phyloP scores from a whole-genome alignment of 306 rosid species.

The Senna tora region DNA sequence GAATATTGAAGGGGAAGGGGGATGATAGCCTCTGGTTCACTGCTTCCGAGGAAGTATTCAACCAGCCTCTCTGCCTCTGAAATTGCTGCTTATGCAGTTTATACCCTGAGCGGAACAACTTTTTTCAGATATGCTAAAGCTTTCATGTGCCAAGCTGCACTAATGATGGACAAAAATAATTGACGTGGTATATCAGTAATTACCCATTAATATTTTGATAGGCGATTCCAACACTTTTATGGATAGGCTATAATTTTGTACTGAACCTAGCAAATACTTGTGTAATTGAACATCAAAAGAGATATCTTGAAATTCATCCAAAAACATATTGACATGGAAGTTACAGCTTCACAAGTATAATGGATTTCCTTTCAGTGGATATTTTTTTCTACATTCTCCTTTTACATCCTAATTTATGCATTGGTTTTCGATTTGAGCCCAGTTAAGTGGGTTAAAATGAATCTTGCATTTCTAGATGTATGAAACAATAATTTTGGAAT shows the following conservation, averaged over 20 bases:
- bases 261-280: not conserved
- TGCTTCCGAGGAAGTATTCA: slow-evolving; percentile 24
- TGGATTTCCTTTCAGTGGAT: not conserved
- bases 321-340: slow-evolving; percentile 19
- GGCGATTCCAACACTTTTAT: not conserved
- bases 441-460: slow-evolving; percentile 4
- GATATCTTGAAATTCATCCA: not conserved
- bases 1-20: slow-evolving; percentile 21
- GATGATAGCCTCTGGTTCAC: slow-evolving; percentile 27
- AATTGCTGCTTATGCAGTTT: slow-evolving; percentile 26
- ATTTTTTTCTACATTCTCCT: not conserved
- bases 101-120: not conserved
- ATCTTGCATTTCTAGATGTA: slow-evolving; percentile 3
- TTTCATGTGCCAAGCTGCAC: slow-evolving; percentile 24
- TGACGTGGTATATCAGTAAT: not conserved
- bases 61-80: slow-evolving; percentile 12
- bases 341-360: not conserved
- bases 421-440: slow-evolving; percentile 13
- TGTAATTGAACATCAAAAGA: not conserved
- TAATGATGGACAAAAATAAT: not conserved
- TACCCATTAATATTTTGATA: not conserved
- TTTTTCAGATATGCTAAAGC: not conserved
- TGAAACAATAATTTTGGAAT: not conserved
- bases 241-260: not conserved
- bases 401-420: not conserved